These are phyloP conservation scores for Phytophthora litchii DNA, from an alignment of 352 stramenopile genomes.

Conservation along the genomic window DNA sequence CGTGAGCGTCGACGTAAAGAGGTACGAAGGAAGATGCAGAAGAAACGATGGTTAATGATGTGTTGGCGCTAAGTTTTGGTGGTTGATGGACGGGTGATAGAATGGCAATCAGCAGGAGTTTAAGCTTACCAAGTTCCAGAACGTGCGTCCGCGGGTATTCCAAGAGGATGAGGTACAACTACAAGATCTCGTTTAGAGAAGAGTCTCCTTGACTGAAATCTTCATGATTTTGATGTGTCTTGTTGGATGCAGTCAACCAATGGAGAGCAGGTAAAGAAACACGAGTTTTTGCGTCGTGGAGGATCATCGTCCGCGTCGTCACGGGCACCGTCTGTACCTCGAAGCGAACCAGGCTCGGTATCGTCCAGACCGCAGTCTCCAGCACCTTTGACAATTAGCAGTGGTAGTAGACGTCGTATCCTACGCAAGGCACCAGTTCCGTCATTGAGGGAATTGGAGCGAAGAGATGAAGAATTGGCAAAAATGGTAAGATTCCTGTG, in stretches of 20 bases:
- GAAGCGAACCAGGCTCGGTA: slow-evolving; percentile 19
- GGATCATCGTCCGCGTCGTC: slow-evolving; percentile 20
- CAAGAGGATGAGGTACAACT: slow-evolving; percentile 35
- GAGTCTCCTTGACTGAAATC: slow-evolving; percentile 5
- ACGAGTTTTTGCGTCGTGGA: slow-evolving; percentile 44
- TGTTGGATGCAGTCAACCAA: slow-evolving; percentile 10
- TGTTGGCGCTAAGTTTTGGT: slow-evolving; percentile 11
- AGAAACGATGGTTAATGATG: background rate
- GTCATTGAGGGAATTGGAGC: slow-evolving; percentile 54
- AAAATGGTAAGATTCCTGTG: slow-evolving; percentile 36
- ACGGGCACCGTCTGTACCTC: slow-evolving; percentile 13
- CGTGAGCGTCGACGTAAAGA: slow-evolving; percentile 53
- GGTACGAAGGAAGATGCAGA: slow-evolving; percentile 18
- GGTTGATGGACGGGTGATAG: slow-evolving; percentile 21
- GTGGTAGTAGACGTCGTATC: slow-evolving; percentile 14
- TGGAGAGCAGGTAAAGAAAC: slow-evolving; percentile 26
- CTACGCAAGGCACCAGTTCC: slow-evolving; percentile 54
- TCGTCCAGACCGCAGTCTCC: slow-evolving; percentile 14
- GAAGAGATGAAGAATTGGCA: slow-evolving; percentile 41
- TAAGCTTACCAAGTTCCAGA: slow-evolving; percentile 74
- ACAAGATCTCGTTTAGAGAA: background rate
- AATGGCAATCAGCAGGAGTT: slow-evolving; percentile 52
- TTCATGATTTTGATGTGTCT: slow-evolving; percentile 3
- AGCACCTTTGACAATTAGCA: slow-evolving; percentile 19
- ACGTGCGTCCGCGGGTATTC: slow-evolving; percentile 53